Conservation (phyloP, 2,329 filamentous ascomycete species). For the Hypoxylon sp. region DNA sequence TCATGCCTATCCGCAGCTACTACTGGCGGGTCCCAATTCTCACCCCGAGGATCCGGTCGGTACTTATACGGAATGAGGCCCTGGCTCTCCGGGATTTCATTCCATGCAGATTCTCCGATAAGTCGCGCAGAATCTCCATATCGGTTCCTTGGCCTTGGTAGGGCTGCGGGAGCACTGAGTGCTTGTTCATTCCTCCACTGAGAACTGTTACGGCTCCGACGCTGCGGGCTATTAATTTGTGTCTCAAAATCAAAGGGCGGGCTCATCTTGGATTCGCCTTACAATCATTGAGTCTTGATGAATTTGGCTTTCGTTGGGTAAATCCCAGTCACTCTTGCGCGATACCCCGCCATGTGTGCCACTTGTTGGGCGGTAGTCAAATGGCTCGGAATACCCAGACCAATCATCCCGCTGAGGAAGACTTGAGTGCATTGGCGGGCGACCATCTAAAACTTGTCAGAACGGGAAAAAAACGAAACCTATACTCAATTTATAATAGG, state of each 20-base stretch:
- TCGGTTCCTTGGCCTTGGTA: background rate
- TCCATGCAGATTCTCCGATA: background rate
- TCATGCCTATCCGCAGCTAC: slow-evolving; percentile 9
- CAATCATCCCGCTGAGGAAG: slow-evolving; percentile 7
- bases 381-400: slow-evolving; percentile 15
- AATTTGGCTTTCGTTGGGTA: background rate
- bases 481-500: background rate
- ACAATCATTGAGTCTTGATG: slow-evolving; percentile 2
- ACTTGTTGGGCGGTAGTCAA: slow-evolving; percentile 2
- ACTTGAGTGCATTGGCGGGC: background rate
- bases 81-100: background rate
- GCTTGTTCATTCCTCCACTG: slow-evolving; percentile 3
- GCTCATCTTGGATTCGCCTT: background rate
- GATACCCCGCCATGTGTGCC: slow-evolving; percentile 1
- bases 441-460: slow-evolving; percentile 24
- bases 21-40: slow-evolving; percentile 11
- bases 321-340: background rate
- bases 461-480: slow-evolving; percentile 1
- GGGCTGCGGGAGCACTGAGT: background rate
- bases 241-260: background rate
- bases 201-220: slow-evolving; percentile 3
- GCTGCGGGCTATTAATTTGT: slow-evolving; percentile 5
- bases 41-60: background rate
- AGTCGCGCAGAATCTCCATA: background rate
- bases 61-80: slow-evolving; percentile 3